phyloP scores from a whole-genome alignment of 768 basidiomycete species.

The Leccinum uliginosum region DNA sequence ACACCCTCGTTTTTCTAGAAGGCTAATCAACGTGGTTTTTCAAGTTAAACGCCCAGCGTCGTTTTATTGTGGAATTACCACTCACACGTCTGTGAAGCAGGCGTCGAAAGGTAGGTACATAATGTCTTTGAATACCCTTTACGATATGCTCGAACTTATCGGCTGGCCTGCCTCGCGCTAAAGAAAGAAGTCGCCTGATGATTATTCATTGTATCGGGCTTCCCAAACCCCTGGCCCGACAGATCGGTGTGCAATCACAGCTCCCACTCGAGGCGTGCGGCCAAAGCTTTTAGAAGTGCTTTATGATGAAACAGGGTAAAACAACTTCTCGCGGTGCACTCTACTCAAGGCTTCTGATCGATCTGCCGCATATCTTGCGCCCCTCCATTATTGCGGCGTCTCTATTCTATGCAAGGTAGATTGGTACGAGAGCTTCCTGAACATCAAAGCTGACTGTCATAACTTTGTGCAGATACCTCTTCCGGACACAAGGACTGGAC shows the following conservation, averaged over 20 bases:
- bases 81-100: background rate
- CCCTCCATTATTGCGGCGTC: background rate
- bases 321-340: background rate
- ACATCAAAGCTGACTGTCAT: background rate
- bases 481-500: background rate
- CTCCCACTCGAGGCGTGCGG: background rate
- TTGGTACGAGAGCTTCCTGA: background rate
- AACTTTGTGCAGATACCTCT: background rate
- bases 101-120: background rate
- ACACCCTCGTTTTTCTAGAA: background rate
- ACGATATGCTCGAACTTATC: background rate
- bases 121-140: background rate
- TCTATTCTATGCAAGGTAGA: background rate
- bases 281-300: background rate
- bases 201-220: background rate
- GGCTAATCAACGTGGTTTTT: background rate
- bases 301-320: background rate
- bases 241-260: background rate
- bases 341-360: background rate
- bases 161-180: background rate
- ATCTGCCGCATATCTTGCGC: background rate
- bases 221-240: background rate
- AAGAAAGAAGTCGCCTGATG: background rate
- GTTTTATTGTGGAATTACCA: background rate
- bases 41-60: background rate